Evolutionary conservation across 2,329 filamentous ascomycete species (phyloP), one percentile per base, ranked within the genome.

Genomic region (Monosporascus sp.): DNA sequence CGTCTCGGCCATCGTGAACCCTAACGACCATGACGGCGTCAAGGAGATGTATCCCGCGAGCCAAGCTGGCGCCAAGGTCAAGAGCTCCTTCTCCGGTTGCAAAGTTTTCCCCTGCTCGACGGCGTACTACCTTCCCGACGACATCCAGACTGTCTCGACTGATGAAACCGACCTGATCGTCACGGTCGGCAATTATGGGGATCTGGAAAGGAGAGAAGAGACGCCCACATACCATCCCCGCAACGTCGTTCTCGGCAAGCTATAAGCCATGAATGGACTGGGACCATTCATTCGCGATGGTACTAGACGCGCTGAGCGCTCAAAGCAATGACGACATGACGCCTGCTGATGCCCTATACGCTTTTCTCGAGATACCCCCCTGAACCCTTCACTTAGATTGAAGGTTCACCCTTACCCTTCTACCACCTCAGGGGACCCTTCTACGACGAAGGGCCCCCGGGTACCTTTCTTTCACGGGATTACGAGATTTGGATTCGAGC

Each of bases 1-100:
- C 57, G 78, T 83, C 56, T 82, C 79, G 11, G 79, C 79, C 65
- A 83, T 83, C 57, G 77, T 82, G 60, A 69, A 78, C 66, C 68
- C 77, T 49, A 62, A 63, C 39, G 80, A 82, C 66, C 60, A 68
- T 58, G 53, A 75, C 57, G 78, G 78, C 60, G 73, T 83, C 62
- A 80, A 82, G 74, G 68, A 76, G 70, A 74, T 83, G 66, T 82
- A 70, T 69, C 79, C 80, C 27, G 65, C 64, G 51, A 61, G 50
- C 49, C 50, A 67, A 48, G 37, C 53, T n/a, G 27, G 51, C 9
- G 42, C 45, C 22, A 37, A 38, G 24, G 41, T 57, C 52, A 61
- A 70, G 57, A 57, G 56, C 7, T 55, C 74, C 61, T 67, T 74
- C 61, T 81, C 78, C 20, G 80, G 80, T 42, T 83, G 80, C 67